Evolutionary conservation across 345 rosid genomes (phyloP), one percentile per base, ranked within the genome.

Genomic region (Populus tremula): DNA sequence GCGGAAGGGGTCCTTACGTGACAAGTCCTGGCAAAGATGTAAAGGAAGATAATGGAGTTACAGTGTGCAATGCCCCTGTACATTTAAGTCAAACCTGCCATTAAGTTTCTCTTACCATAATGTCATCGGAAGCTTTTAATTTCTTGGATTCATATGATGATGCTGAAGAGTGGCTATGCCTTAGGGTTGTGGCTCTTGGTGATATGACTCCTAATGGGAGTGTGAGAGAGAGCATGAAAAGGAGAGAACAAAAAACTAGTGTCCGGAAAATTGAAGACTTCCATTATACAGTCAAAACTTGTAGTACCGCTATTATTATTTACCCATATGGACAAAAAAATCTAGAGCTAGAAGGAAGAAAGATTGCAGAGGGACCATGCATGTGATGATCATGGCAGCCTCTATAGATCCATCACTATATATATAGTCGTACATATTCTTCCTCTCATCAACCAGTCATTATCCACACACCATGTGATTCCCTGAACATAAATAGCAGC

Each of bases 381-480:
- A 53, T 53, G 21, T 18, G n/a, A 18, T 53, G 78, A 39, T 45
- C 29, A 74, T 68, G n/a, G 36, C 59, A 23, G 5, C 11, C 25
- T 61, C 29, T 63, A 63, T 33, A 68, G 25, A 20, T 36, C 64
- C 21, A 25, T 6, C 50, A 5, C 8, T 47, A 12, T 47, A 20
- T 68, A 18, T 67, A 72, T 69, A 76, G 21, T 69, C 35, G 35
- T 33, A 33, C 35, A 33, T 33, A 33, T 33, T 33, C 45, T 10
- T 10, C 45, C 45, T 41, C 45, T 41, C 45, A 41, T 33, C 35
- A 33, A 33, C 35, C 35, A 33, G 35, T 80, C 82, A 39, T 79
- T 20, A 6, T 80, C 86, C 74, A 67, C 2, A 43, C 13, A 41
- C 82, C 86, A 77, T 75, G 82, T 79, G 82, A 74, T 47, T 14